These are phyloP conservation scores for Mycosphaerella sp. DNA, from an alignment of 2,329 filamentous ascomycete species.

Conservation along the genomic window DNA sequence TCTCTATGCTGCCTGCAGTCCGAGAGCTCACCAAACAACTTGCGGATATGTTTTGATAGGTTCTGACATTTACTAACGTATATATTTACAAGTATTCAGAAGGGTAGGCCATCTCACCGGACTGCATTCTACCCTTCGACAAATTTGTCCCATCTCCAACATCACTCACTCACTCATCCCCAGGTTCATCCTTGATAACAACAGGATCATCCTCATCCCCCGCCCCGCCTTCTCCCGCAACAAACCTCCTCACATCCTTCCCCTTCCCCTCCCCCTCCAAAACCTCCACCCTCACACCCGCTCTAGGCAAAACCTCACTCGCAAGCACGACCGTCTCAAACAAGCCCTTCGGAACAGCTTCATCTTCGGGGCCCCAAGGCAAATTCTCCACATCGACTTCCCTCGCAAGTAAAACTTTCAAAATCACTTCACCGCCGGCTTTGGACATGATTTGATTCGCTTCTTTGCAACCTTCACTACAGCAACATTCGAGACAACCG, in stretches of 20 bases:
- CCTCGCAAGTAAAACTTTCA: slow-evolving; percentile 66
- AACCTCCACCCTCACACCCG: slow-evolving; percentile 37
- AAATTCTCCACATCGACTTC: slow-evolving; percentile 77
- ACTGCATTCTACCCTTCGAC: too few relatives aligned
- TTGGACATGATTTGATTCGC: slow-evolving; percentile 92
- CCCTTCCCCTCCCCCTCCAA: slow-evolving; percentile 32
- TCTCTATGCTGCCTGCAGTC: too few relatives aligned
- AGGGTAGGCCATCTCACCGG: too few relatives aligned
- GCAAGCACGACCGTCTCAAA: slow-evolving; percentile 79
- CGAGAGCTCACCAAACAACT: too few relatives aligned
- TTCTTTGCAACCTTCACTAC: slow-evolving; percentile 75
- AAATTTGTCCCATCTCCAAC: background rate
- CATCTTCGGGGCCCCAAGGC: slow-evolving; percentile 74
- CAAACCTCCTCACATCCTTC: slow-evolving; percentile 25
- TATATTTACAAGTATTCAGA: too few relatives aligned
- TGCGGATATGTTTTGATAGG: too few relatives aligned
- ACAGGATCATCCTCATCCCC: slow-evolving; percentile 23
- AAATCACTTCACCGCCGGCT: slow-evolving; percentile 72
- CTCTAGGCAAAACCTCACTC: slow-evolving; percentile 52
- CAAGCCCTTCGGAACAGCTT: slow-evolving; percentile 59
- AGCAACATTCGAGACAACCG: slow-evolving; percentile 87
- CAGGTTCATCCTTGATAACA: slow-evolving; percentile 33
- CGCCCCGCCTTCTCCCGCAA: slow-evolving; percentile 17
- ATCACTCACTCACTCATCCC: slow-evolving; percentile 17
- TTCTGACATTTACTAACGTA: too few relatives aligned